These are phyloP conservation scores for Lagenidium giganteum DNA, from an alignment of 352 stramenopile species.

Conservation along the genomic window DNA sequence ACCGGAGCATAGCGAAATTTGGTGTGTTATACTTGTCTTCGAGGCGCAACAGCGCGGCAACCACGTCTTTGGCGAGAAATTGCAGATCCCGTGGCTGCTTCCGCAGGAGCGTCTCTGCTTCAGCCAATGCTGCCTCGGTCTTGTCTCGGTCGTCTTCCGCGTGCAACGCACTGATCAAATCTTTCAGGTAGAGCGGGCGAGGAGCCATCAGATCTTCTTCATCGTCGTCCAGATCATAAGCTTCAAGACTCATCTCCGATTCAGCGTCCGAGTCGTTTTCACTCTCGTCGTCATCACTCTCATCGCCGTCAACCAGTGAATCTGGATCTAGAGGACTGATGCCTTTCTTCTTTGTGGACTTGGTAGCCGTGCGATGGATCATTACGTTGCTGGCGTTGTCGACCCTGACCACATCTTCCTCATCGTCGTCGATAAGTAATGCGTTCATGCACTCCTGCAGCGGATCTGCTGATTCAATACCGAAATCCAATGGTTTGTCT, in stretches of 20 bases:
- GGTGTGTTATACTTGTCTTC: constrained; percentile 71
- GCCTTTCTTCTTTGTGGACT: constrained; percentile 3
- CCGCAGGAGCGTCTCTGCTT: constrained; percentile 51
- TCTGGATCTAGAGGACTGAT: constrained; percentile 48
- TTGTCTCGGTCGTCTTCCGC: constrained; percentile 57
- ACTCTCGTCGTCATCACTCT: constrained; percentile 16
- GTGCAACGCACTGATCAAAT: constrained; percentile 45
- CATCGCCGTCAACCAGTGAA: constrained; percentile 50
- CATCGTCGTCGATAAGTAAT: constrained; percentile 24
- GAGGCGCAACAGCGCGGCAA: constrained; percentile 49
- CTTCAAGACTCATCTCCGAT: constrained; percentile 63
- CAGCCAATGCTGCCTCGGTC: constrained; percentile 39
- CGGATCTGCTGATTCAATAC: constrained; percentile 34
- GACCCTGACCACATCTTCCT: too few species aligned
- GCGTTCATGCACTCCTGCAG: constrained; percentile 6
- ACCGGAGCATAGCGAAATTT: constrained; percentile 41
- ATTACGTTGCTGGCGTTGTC: constrained; percentile 8
- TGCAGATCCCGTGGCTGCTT: constrained; percentile 53
- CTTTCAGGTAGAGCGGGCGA: constrained; percentile 69
- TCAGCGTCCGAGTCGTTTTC: constrained; percentile 33
- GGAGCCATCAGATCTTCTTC: constrained; percentile 57
- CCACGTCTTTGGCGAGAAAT: constrained; percentile 46
- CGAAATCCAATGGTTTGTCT: constrained; percentile 62
- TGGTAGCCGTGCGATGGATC: not conserved
- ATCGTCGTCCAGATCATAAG: constrained; percentile 63